These are phyloP conservation scores for Cryptosporidium sp. DNA, from an alignment of 169 alveolate genomes.

Conservation along the genomic window DNA sequence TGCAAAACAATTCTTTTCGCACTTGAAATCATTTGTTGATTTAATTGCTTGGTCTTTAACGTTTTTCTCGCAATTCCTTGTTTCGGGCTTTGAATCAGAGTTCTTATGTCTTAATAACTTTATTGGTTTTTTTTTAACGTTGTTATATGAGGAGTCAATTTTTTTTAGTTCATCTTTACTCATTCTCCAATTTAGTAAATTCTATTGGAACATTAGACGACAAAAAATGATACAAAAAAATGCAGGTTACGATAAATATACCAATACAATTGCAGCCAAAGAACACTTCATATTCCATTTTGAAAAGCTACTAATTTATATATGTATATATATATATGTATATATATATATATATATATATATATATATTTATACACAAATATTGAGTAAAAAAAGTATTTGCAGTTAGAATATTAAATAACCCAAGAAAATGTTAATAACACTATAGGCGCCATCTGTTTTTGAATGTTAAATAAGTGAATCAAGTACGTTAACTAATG, in stretches of 20 bases:
- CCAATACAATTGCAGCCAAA: conserved; percentile 67
- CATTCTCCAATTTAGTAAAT: conserved; percentile 17
- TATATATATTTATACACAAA: background rate
- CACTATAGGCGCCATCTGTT: conserved; percentile 10
- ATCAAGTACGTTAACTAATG: background rate
- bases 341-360: background rate
- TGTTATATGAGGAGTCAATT: background rate
- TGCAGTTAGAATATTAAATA: no score
- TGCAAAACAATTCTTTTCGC: background rate
- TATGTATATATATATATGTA: background rate
- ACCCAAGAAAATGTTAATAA: background rate
- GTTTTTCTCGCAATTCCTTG: background rate
- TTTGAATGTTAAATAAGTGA: background rate
- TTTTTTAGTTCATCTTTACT: conserved; percentile 1
- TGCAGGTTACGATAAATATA: conserved; percentile 32
- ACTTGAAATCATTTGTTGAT: background rate
- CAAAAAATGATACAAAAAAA: conserved; percentile 52
- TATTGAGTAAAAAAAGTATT: background rate
- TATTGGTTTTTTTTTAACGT: conserved; percentile 16
- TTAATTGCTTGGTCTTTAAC: background rate
- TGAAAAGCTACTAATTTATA: background rate
- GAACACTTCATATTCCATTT: conserved; percentile 71
- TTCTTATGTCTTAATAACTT: background rate
- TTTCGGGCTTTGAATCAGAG: background rate
- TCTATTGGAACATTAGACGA: conserved; percentile 49